Percentiles rank a stretch among this genome's conserved stretches.
phyloP scores from a whole-genome alignment of 805 yeast species.

The Lipomyces starkeyi region DNA sequence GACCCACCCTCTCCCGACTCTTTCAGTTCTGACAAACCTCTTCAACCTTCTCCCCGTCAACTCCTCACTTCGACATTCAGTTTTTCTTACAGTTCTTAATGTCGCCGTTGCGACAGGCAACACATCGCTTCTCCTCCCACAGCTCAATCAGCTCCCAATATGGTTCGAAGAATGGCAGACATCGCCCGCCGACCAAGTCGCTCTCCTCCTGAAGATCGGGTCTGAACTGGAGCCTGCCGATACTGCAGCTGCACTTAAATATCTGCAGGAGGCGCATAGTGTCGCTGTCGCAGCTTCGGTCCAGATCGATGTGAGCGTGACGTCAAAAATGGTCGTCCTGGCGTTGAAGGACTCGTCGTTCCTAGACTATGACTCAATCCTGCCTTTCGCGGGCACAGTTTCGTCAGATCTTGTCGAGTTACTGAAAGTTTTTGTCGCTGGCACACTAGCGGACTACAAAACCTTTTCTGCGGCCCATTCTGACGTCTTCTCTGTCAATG shows the following conservation, averaged over 20 bases:
- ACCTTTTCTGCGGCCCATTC: conserved; percentile 26
- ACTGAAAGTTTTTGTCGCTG: conserved; percentile 42
- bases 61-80: conserved; percentile 43
- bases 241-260: conserved; percentile 30
- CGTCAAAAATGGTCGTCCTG: conserved; percentile 21
- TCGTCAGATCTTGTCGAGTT: conserved; percentile 40
- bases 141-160: conserved; percentile 47
- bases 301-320: conserved; percentile 11
- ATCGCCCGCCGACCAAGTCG: conserved; percentile 40
- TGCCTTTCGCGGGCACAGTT: conserved; percentile 6
- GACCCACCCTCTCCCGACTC: conserved; percentile 19
- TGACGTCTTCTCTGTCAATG: conserved; percentile 17
- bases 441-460: conserved; percentile 27
- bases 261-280: conserved; percentile 40
- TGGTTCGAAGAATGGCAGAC: conserved; percentile 50
- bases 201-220: conserved; percentile 42
- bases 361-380: conserved; percentile 28
- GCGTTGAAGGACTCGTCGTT: conserved; percentile 24
- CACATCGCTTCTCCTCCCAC: conserved; percentile 46
- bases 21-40: conserved; percentile 47
- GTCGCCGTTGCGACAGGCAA: conserved; percentile 47
- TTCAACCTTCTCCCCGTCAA: conserved; percentile 48
- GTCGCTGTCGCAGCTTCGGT: conserved; percentile 32
- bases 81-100: conserved; percentile 46
- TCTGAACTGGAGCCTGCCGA: conserved; percentile 31